Conservation (phyloP, 305 asterid species). For the Fraxinus sp. region DNA sequence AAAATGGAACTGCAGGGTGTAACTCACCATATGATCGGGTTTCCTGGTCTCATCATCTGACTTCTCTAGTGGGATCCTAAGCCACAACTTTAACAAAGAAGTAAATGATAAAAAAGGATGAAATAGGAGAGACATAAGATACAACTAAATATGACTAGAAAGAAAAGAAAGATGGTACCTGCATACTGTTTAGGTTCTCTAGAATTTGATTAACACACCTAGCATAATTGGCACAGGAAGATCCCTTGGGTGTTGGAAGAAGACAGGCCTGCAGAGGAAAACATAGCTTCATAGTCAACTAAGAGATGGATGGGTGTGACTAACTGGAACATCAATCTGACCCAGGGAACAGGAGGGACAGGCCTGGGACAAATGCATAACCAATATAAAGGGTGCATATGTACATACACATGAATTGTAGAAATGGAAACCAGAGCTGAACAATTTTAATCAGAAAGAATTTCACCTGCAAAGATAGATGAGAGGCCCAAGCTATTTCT, state of each 20-base stretch:
- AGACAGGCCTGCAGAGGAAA: slow-evolving; percentile 73
- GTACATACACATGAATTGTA: background rate
- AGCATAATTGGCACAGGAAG: slow-evolving; percentile 82
- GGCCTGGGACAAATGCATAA: background rate
- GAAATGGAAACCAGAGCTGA: background rate
- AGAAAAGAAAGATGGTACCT: slow-evolving; percentile 45
- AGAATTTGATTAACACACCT: slow-evolving; percentile 80
- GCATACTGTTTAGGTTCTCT: slow-evolving; percentile 78
- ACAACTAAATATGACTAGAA: slow-evolving; percentile 1
- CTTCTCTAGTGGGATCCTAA: slow-evolving; percentile 85
- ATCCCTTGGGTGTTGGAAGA: slow-evolving; percentile 85
- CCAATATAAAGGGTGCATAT: background rate
- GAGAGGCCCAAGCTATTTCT: slow-evolving; percentile 98
- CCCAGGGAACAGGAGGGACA: slow-evolving; percentile 1
- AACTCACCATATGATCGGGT: slow-evolving; percentile 57
- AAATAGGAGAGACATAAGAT: slow-evolving; percentile 1
- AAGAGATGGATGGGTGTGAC: slow-evolving; percentile 7
- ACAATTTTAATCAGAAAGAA: background rate
- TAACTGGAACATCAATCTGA: slow-evolving; percentile 16
- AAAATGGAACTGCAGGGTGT: slow-evolving; percentile 1
- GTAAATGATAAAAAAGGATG: slow-evolving; percentile 36
- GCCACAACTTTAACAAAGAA: slow-evolving; percentile 73
- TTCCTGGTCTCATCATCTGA: slow-evolving; percentile 47
- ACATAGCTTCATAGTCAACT: slow-evolving; percentile 19
- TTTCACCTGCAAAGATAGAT: slow-evolving; percentile 85